Conservation (phyloP, 176 grass and related monocot species). For the Carex pumila region DNA sequence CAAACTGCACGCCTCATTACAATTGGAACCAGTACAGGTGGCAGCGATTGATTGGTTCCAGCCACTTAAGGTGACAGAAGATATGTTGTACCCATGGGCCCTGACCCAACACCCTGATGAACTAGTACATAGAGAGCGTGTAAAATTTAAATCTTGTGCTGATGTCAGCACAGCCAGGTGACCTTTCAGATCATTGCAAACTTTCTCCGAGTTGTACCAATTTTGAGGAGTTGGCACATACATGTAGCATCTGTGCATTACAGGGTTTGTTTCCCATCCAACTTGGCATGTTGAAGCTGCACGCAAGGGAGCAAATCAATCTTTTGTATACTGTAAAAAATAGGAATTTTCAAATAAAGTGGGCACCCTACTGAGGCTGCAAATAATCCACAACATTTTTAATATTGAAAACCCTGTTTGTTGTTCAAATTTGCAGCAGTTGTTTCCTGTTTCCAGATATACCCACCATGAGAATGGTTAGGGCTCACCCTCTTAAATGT, state of each 20-base stretch:
- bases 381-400: neutral
- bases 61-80: slow-evolving; percentile 39
- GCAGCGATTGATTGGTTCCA: slow-evolving; percentile 37
- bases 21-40: slow-evolving; percentile 27
- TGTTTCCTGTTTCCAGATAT: neutral
- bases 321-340: neutral
- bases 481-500: neutral
- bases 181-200: slow-evolving; percentile 44
- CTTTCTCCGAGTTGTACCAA: slow-evolving; percentile 52
- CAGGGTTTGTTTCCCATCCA: slow-evolving; percentile 50
- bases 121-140: slow-evolving; percentile 42
- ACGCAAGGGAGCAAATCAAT: neutral
- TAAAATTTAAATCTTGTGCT: slow-evolving; percentile 55
- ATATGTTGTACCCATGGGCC: slow-evolving; percentile 39
- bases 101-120: slow-evolving; percentile 72
- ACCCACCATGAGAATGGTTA: neutral
- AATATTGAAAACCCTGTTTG: neutral
- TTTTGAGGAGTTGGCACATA: slow-evolving; percentile 41
- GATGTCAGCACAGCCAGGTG: slow-evolving; percentile 64
- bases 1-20: slow-evolving; percentile 49
- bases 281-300: slow-evolving; percentile 61
- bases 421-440: neutral
- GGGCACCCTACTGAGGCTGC: neutral
- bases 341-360: neutral
- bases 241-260: slow-evolving; percentile 52